Percentiles rank a stretch among this genome's conserved stretches.
Conservation (phyloP, 768 basidiomycete genomes). For the Hortiboletus campestris region DNA sequence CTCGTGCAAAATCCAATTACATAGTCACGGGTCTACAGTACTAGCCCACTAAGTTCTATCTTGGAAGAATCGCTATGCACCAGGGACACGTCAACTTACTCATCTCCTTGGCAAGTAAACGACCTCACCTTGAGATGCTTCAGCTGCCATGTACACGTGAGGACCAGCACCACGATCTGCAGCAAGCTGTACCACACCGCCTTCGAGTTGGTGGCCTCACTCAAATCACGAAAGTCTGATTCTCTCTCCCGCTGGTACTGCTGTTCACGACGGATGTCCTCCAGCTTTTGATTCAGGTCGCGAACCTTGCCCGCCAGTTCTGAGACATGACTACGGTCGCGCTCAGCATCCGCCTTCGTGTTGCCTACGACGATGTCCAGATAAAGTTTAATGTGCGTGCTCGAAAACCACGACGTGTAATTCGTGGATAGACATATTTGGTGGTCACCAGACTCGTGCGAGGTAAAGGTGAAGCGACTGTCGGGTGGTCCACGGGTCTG, state of each 20-base stretch:
- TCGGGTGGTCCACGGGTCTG: constrained; percentile 88
- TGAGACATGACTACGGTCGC: constrained; percentile 82
- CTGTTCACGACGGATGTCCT: constrained; percentile 92
- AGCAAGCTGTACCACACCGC: constrained; percentile 94
- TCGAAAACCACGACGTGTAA: constrained; percentile 84
- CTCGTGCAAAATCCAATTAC: not conserved
- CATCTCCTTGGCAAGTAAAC: not conserved
- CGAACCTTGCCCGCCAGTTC: constrained; percentile 80
- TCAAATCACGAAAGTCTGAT: constrained; percentile 82
- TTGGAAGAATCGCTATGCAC: constrained; percentile 74
- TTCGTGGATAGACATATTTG: constrained; percentile 94
- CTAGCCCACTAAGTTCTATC: constrained; percentile 55
- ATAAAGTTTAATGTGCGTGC: constrained; percentile 89
- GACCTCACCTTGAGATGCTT: constrained; percentile 79
- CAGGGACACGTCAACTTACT: constrained; percentile 1
- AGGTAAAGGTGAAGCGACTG: constrained; percentile 95
- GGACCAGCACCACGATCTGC: constrained; percentile 82
- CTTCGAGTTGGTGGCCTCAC: constrained; percentile 85
- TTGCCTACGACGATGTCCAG: constrained; percentile 92
- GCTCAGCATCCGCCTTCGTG: constrained; percentile 81
- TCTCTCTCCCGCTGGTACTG: constrained; percentile 98
- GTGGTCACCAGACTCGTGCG: constrained; percentile 95
- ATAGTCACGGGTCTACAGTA: constrained; percentile 7
- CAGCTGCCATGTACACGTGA: constrained; percentile 91
- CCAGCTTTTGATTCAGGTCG: constrained; percentile 90